Base-by-base conservation (phyloP, 2,329 filamentous ascomycete species). In the Cucurbitaria berberidis region DNA sequence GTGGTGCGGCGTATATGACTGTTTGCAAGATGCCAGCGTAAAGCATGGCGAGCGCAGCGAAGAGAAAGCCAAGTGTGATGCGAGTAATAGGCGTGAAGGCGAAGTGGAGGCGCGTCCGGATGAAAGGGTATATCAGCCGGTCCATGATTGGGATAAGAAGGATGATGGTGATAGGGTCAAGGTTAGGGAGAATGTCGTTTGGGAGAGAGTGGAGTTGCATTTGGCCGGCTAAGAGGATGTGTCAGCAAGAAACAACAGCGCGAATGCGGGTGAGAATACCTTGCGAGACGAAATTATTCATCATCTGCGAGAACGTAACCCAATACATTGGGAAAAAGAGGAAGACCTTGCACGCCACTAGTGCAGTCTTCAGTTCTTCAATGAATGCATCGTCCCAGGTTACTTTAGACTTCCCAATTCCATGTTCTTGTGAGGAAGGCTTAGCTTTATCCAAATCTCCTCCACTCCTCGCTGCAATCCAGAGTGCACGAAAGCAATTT, bases 331-430 rank as follows among this genome's bases (percentile, higher is more conserved):
- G 79, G 47, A 76, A 80, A 65, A 78, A 80, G 18, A 74, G 50
- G 45, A 91, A 90, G 48, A 90, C 87, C 63, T 87, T 86, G 80
- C 88, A 91, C 15, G 88, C 89, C 68, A 79, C 67, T 9, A 86
- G 70, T 1, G 83, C 83, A 35, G 86, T 86, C 77, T 88, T 88
- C 44, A 91, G 77, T 68, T 91, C 89, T 2, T 89, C 87, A 44
- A 91, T 78, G 61, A 91, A 91, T 62, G 82, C 80, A 63, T 90
- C 86, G 48, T 89, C 83, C 86, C 88, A 91, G 0, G 80, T 77
- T 2, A 74, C 66, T 51, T 74, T 70, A 13, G 68, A 63, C 35
- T 59, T 71, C 56, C 69, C 78, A 48, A 79, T 76, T 53, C 83
- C 76, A 10, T 29, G 38, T 1, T 30, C 34, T 70, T 61, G 78